Conservation (phyloP, 2,329 filamentous ascomycete species). For the Aphanocladium album region DNA sequence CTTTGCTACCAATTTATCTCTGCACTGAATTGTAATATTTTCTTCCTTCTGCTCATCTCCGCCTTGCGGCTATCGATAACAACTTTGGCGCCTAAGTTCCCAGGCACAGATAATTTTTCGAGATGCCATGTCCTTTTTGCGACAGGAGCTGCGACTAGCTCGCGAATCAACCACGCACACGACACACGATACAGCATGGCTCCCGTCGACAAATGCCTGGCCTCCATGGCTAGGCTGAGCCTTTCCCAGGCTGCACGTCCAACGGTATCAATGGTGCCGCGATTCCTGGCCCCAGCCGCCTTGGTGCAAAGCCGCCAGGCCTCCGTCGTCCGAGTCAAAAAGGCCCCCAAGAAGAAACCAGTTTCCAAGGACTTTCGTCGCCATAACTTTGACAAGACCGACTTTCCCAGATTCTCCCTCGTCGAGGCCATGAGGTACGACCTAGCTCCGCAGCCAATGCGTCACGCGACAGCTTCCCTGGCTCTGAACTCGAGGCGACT, state of each 20-base stretch:
- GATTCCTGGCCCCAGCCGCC: conserved; percentile 42
- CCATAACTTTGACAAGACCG: conserved; percentile 60
- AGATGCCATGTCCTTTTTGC: conserved; percentile 12
- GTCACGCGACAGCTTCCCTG: neutral
- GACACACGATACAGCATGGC: conserved; percentile 36
- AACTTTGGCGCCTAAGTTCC: conserved; percentile 20
- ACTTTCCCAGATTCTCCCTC: conserved; percentile 66
- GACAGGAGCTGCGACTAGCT: conserved; percentile 8
- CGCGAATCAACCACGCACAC: neutral
- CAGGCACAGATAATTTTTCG: conserved; percentile 18
- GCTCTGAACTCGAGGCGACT: conserved; percentile 9
- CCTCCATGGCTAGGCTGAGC: conserved; percentile 48
- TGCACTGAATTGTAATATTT: too few relatives aligned
- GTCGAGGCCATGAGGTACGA: conserved; percentile 87
- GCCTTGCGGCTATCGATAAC: conserved; percentile 17
- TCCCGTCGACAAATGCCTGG: conserved; percentile 48
- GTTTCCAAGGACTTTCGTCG: conserved; percentile 61
- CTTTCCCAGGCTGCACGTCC: conserved; percentile 40
- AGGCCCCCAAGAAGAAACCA: conserved; percentile 51
- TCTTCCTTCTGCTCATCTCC: too few relatives aligned
- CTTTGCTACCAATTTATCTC: too few relatives aligned
- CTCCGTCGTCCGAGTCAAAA: conserved; percentile 41
- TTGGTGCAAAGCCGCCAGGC: conserved; percentile 39
- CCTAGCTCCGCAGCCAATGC: neutral
- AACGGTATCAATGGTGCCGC: conserved; percentile 39